Conservation (phyloP, 108 stramenopile genomes). For the Aurantiochytrium sp. region DNA sequence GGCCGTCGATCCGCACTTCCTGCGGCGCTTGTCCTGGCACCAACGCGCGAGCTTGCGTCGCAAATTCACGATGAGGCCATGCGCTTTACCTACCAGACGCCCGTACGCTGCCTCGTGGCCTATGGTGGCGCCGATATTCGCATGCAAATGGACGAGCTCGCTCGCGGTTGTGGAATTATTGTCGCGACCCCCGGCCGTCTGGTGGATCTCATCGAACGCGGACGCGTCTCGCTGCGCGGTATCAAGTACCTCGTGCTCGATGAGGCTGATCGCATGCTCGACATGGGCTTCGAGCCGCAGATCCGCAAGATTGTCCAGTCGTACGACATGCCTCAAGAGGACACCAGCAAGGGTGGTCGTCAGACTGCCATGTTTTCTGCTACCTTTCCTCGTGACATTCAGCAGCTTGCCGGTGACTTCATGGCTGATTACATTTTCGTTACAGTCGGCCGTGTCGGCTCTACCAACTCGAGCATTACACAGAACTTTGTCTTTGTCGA, state of each 20-base stretch:
- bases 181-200: conserved; percentile 93
- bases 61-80: conserved; percentile 96
- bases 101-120: conserved; percentile 81
- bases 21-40: conserved; percentile 84
- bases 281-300: conserved; percentile 99
- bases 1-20: conserved; percentile 34
- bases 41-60: conserved; percentile 90
- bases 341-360: conserved; percentile 38
- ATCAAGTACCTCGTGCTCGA: conserved; percentile 88
- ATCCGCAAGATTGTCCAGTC: conserved; percentile 83
- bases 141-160: conserved; percentile 71
- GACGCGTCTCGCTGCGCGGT: conserved; percentile 64
- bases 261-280: conserved; percentile 86
- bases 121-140: conserved; percentile 95
- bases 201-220: conserved; percentile 85
- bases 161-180: conserved; percentile 68
- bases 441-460: conserved; percentile 19
- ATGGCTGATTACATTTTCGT: conserved; percentile 50
- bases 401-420: conserved; percentile 86
- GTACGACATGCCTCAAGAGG: conserved; percentile 54
- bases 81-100: conserved; percentile 88
- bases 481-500: conserved; percentile 76
- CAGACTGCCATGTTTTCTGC: conserved; percentile 97
- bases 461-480: background rate
- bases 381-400: conserved; percentile 96